Percentiles rank a stretch among this genome's conserved stretches.
Evolutionary conservation across 129 eudicot genomes (phyloP).

Genomic region (Tagetes erecta): DNA sequence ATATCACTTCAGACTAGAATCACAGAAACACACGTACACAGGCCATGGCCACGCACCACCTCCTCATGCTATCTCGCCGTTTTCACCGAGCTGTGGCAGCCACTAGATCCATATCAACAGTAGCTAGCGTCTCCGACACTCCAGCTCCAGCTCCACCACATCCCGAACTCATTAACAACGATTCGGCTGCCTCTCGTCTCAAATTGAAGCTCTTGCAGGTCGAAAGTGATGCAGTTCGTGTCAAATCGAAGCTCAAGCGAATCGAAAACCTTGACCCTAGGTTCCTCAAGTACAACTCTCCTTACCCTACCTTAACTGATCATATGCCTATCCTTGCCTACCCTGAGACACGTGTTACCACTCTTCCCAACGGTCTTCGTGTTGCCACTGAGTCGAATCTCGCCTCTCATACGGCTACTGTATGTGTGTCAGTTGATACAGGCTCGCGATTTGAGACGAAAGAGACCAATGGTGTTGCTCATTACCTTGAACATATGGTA

Average conservation of each 20-base stretch:
- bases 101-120: constrained; percentile 29
- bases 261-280: constrained; percentile 63
- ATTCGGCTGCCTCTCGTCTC: constrained; percentile 54
- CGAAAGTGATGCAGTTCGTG: constrained; percentile 3
- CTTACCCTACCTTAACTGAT: constrained; percentile 52
- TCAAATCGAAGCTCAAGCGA: constrained; percentile 47
- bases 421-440: constrained; percentile 84
- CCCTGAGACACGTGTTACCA: constrained; percentile 72
- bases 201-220: constrained; percentile 55
- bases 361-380: constrained; percentile 85
- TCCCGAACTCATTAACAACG: constrained; percentile 56
- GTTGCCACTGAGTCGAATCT: constrained; percentile 87
- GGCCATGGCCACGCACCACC: constrained; percentile 52
- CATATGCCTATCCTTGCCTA: constrained; percentile 65
- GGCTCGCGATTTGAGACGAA: constrained; percentile 81
- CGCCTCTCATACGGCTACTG: constrained; percentile 62
- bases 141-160: too few species aligned
- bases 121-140: constrained; percentile 27
- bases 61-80: constrained; percentile 45
- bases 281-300: constrained; percentile 67
- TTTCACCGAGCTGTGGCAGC: constrained; percentile 24
- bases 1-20: constrained; percentile 8
- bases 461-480: constrained; percentile 76
- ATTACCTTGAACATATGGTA: constrained; percentile 80
- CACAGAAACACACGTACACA: constrained; percentile 15